Base-by-base conservation (phyloP, 208 protist genomes). In the Hexamita inflata region DNA sequence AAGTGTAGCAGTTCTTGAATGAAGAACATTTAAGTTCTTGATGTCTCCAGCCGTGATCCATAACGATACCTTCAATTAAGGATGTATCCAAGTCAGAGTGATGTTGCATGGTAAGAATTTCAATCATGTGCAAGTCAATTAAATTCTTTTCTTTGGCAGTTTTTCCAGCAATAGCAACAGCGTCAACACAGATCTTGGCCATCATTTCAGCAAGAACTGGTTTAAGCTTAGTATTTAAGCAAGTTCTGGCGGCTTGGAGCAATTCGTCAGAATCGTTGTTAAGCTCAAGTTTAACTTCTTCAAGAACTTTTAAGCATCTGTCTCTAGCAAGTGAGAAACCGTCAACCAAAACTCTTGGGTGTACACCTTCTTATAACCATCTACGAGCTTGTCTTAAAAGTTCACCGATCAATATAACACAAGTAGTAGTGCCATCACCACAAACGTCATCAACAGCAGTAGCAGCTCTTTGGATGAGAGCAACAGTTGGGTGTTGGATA, bases 381-480 rank as follows among this genome's bases (percentile, higher is more conserved):
- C 90, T 82, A 78, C 98, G 91, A 58, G 92, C 93, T 82, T 98
- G 93, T 74, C 94, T 92, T 82, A 99, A 90, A 74, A 99, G 90
- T 83, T 98, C 95, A 32, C 94, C 95, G 88, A 98, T 98, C 1
- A 98, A 85, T n/a, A 99, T 89, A 29, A 99, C 92, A 29, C 90
- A 94, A 59, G 90, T 91, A 2, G 96, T 99, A 65, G 94, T 98
- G 45, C 97, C 97, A 86, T 99, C 97, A 53, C 96, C 96, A 35
- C 94, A 95, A 39, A 98, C 95, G 80, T 99, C 94, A 84, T 99
- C 96, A 81, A 94, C 93, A n/a, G 97, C 95, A 0, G 95, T 98
- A 24, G 96, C 94, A 35, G 95, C 93, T 40, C 95, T 89, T 11
- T 95, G 95, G 82, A 99, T 99, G 13, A 99, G 84, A 4, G 88